A percentile compares a stretch with the other conserved stretches of the same genome.
Conservation (phyloP, 1,284 basidiomycete species). For the Tilletia setariae region DNA sequence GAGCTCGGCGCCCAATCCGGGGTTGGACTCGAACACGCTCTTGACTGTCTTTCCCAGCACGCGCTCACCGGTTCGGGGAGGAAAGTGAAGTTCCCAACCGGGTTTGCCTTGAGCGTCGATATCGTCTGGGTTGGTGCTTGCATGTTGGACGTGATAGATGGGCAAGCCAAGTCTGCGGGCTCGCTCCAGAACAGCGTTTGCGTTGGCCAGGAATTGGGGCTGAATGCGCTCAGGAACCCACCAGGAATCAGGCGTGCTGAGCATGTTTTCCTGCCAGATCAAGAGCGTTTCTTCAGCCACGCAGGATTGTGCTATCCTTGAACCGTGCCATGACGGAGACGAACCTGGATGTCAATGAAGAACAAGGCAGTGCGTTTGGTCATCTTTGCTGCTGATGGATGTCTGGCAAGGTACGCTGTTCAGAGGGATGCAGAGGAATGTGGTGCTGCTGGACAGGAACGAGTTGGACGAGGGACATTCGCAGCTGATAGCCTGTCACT, state of each 20-base stretch:
- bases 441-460: not conserved
- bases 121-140: not conserved
- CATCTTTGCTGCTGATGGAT: not conserved
- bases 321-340: not conserved
- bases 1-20: not conserved
- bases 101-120: not conserved
- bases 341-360: not conserved
- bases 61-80: not conserved
- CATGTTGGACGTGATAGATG: conserved; percentile 4
- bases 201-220: not conserved
- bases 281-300: too few relatives aligned
- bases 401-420: not conserved
- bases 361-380: not conserved
- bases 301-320: not conserved
- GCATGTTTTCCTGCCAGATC: conserved; percentile 3
- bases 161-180: not conserved
- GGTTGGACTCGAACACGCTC: not conserved
- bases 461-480: not conserved
- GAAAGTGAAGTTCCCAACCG: conserved; percentile 3
- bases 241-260: not conserved
- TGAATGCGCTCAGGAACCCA: not conserved
- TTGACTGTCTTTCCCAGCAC: not conserved
- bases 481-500: too few relatives aligned
- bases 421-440: not conserved
- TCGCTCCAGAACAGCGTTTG: not conserved